phyloP scores from a whole-genome alignment of 768 basidiomycete genomes.

The Boletus pseudo-olivaceus region DNA sequence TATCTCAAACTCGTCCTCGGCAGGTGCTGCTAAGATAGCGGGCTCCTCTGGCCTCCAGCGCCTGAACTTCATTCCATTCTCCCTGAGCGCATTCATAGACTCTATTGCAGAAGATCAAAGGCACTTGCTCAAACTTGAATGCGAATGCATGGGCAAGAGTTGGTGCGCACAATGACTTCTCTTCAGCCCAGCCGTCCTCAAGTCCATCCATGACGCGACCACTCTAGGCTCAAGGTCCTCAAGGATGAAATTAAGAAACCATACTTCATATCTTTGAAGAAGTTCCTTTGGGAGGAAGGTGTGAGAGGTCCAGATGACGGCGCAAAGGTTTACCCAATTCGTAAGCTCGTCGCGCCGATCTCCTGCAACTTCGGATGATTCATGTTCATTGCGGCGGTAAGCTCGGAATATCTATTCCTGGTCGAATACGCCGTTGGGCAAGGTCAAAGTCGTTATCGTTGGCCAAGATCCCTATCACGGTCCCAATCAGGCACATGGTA shows the following conservation, averaged over 20 bases:
- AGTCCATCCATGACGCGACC: conserved; percentile 2
- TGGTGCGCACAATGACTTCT: conserved; percentile 41
- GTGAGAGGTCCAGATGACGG: conserved; percentile 50
- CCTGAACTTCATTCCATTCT: conserved; percentile 70
- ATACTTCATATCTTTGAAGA: conserved; percentile 72
- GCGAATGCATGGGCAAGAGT: conserved; percentile 68
- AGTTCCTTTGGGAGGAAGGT: conserved; percentile 64
- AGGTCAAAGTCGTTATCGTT: conserved; percentile 84
- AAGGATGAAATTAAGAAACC: conserved; percentile 72
- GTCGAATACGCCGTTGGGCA: conserved; percentile 83
- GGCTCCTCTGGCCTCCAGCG: conserved; percentile 25
- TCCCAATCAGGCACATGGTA: conserved; percentile 80
- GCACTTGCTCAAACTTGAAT: conserved; percentile 61
- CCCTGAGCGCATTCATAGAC: conserved; percentile 47
- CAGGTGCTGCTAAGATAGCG: conserved; percentile 8
- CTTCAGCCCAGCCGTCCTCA: background rate
- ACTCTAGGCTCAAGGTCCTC: conserved; percentile 64
- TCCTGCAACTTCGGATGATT: conserved; percentile 1
- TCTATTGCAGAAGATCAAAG: conserved; percentile 57
- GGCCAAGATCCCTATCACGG: conserved; percentile 89
- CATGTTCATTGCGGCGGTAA: conserved; percentile 26
- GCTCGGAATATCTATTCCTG: conserved; percentile 88
- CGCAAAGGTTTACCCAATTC: conserved; percentile 67
- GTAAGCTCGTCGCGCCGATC: conserved; percentile 43
- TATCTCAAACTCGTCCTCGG: conserved; percentile 21